These are phyloP conservation scores for Erythrophleum ivorense DNA, from an alignment of 331 rosid species.

Conservation along the genomic window DNA sequence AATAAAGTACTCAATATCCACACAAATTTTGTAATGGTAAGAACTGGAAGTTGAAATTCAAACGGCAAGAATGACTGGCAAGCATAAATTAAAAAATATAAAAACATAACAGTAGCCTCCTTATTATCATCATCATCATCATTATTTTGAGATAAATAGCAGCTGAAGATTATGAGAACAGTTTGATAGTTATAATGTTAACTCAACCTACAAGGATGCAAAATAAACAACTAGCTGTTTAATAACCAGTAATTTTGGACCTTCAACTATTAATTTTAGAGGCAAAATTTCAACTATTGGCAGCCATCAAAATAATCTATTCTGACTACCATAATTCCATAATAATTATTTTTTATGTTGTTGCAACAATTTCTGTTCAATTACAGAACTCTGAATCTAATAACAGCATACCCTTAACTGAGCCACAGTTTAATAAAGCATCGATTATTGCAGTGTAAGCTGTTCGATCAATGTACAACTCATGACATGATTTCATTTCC, in stretches of 20 bases:
- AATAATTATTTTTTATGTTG: not conserved
- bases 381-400: conserved; percentile 24
- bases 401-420: conserved; percentile 63
- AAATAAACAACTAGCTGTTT: not conserved
- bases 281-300: conserved; percentile 18
- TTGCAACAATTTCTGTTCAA: conserved; percentile 24
- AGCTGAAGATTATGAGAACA: not conserved
- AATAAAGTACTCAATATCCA: conserved; percentile 3
- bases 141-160: not conserved
- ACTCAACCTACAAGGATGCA: not conserved
- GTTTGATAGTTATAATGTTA: conserved; percentile 1
- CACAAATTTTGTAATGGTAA: not conserved
- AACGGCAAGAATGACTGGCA: conserved; percentile 7
- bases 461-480: conserved; percentile 68
- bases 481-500: conserved; percentile 71
- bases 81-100: conserved; percentile 8
- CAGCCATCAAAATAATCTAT: conserved; percentile 12
- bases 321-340: conserved; percentile 15
- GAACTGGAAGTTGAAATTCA: conserved; percentile 17
- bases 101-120: conserved; percentile 13
- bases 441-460: conserved; percentile 82
- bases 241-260: not conserved
- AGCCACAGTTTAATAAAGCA: conserved; percentile 73
- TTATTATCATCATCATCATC: not conserved
- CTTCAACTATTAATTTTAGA: not conserved